Evolutionary conservation across 139 green algal species (phyloP).

Genomic region (Haematococcus lacustris): DNA sequence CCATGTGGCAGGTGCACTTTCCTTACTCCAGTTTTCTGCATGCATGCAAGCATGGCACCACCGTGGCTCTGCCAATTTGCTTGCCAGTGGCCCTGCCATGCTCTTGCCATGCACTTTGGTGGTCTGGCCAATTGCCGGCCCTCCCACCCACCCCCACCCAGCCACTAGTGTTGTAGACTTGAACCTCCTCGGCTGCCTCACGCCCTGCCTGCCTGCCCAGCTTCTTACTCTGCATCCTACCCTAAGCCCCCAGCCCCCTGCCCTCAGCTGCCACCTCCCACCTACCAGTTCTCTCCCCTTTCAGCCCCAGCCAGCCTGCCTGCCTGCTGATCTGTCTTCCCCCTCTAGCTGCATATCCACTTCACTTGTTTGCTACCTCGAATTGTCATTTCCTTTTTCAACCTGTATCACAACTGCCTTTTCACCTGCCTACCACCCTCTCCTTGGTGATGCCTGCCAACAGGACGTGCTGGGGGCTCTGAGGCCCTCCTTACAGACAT

Average conservation of each 20-base stretch:
- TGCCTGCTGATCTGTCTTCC: not conserved
- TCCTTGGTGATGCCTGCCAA: not conserved
- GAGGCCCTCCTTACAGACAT: constrained; percentile 50
- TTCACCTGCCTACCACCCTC: not conserved
- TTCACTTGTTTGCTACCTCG: not conserved
- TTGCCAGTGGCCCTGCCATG: not conserved
- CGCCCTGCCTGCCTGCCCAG: no score
- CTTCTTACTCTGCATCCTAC: not conserved
- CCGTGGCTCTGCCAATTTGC: not conserved
- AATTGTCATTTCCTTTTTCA: not conserved
- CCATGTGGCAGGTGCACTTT: not conserved
- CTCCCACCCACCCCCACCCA: no score
- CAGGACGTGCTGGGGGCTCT: constrained; percentile 77
- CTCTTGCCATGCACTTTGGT: not conserved
- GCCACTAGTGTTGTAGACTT: no score
- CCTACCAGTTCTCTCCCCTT: not conserved
- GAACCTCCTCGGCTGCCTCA: no score
- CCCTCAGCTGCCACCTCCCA: no score
- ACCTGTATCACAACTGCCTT: not conserved
- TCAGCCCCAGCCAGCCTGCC: not conserved
- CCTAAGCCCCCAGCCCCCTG: no score
- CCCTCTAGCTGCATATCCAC: not conserved
- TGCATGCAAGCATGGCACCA: not conserved
- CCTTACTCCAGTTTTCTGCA: not conserved
- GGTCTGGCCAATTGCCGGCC: no score